phyloP scores from a whole-genome alignment of 169 alveolate genomes.

The Plasmodium knowlesi region DNA sequence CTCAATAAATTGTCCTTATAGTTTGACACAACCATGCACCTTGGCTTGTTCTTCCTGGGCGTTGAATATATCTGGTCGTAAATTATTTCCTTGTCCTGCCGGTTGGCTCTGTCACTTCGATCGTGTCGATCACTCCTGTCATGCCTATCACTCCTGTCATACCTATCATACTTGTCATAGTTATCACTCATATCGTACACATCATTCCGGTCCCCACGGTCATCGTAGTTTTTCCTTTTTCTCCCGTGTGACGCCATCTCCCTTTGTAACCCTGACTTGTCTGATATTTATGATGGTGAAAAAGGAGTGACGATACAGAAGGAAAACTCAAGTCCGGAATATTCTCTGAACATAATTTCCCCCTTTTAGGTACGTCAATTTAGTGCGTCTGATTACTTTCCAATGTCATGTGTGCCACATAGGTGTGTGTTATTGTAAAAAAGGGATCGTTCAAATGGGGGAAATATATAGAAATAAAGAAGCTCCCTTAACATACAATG shows the following conservation, averaged over 20 bases:
- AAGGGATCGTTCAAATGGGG: too few species aligned
- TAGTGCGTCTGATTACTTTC: not conserved
- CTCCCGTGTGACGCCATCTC: not conserved
- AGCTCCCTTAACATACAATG: not conserved
- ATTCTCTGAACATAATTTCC: not conserved
- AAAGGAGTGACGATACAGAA: not conserved
- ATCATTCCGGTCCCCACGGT: not conserved
- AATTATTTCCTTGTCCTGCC: conserved; percentile 49
- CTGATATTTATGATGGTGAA: not conserved
- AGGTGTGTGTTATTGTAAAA: not conserved
- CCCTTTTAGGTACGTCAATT: not conserved
- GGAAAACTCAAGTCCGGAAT: not conserved
- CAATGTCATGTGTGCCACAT: not conserved
- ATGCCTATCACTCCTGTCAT: not conserved
- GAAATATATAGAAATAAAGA: not conserved
- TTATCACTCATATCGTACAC: not conserved
- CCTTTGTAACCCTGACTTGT: not conserved
- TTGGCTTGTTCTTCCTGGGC: conserved; percentile 60
- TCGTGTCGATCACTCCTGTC: not conserved
- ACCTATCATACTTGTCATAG: not conserved
- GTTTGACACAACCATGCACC: conserved; percentile 53
- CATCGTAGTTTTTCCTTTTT: not conserved
- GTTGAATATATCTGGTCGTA: conserved; percentile 61
- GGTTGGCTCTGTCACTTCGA: not conserved
- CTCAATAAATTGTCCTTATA: conserved; percentile 31